Percentiles rank a stretch among this genome's conserved stretches.
Conservation (phyloP, 2,329 filamentous ascomycete genomes). For the Intubia oerlemansii region DNA sequence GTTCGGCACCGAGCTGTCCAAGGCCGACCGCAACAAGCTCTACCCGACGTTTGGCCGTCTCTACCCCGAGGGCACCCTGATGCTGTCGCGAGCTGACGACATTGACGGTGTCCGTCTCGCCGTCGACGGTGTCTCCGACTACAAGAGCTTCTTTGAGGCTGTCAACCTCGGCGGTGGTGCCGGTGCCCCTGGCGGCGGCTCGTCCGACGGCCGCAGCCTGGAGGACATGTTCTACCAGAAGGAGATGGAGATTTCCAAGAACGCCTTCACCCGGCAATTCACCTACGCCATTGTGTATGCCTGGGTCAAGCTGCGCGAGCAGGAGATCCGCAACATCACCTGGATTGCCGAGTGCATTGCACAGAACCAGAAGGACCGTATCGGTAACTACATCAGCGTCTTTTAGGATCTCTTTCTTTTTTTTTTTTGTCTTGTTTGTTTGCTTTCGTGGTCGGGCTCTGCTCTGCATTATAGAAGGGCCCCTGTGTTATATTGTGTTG, state of each 20-base stretch:
- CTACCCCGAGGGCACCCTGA: slow-evolving; percentile 83
- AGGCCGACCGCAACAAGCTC: slow-evolving; percentile 84
- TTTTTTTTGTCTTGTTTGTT: slow-evolving; percentile 1
- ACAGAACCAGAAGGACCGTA: slow-evolving; percentile 97
- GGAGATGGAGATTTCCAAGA: slow-evolving; percentile 96
- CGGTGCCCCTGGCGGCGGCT: slow-evolving; percentile 51
- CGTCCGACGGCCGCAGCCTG: slow-evolving; percentile 68
- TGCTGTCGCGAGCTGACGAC: slow-evolving; percentile 89
- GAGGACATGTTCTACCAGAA: slow-evolving; percentile 99
- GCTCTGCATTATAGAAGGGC: too few relatives aligned
- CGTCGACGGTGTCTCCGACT: slow-evolving; percentile 81
- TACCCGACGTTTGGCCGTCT: slow-evolving; percentile 83
- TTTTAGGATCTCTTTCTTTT: slow-evolving; percentile 31
- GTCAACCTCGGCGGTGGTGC: slow-evolving; percentile 55
- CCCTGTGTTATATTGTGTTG: too few relatives aligned
- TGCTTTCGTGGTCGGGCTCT: not conserved
- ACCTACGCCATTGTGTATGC: slow-evolving; percentile 88
- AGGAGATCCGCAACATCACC: slow-evolving; percentile 99
- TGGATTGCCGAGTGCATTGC: slow-evolving; percentile 99
- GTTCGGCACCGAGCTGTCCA: slow-evolving; percentile 87
- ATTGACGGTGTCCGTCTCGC: slow-evolving; percentile 83
- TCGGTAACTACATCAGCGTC: slow-evolving; percentile 96
- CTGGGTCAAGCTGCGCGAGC: slow-evolving; percentile 93
- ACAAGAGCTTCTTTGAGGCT: slow-evolving; percentile 90
- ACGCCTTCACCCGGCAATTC: slow-evolving; percentile 89